Percentiles rank a stretch among this genome's conserved stretches.
Evolutionary conservation across 129 eudicot species (phyloP).

Genomic region (Flaveria brownii): DNA sequence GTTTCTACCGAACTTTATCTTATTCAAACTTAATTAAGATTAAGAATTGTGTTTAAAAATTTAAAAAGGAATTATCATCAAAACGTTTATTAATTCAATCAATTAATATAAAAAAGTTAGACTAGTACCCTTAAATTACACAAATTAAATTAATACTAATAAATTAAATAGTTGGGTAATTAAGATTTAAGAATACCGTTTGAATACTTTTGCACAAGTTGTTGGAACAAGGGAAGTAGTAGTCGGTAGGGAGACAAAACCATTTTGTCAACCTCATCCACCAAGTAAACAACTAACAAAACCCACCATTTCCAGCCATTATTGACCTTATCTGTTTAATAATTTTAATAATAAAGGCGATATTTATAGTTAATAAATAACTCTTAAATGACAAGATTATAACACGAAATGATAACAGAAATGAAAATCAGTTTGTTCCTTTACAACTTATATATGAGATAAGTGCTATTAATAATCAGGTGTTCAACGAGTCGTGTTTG

Average conservation of each 20-base stretch:
- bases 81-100: not conserved
- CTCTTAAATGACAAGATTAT: not conserved
- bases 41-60: not conserved
- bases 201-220: constrained; percentile 5
- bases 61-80: too few relatives aligned
- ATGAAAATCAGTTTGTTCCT: too few relatives aligned
- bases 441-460: too few relatives aligned
- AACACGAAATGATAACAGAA: too few relatives aligned
- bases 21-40: not conserved
- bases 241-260: constrained; percentile 24
- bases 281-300: not conserved
- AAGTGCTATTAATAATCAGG: too few relatives aligned
- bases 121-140: too few relatives aligned
- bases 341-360: not conserved
- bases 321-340: not conserved
- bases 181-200: not conserved
- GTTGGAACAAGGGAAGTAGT: constrained; percentile 21
- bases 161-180: too few relatives aligned
- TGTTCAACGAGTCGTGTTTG: too few relatives aligned
- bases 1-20: too few relatives aligned
- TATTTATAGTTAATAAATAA: not conserved
- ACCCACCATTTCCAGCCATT: constrained; percentile 7
- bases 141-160: too few relatives aligned
- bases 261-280: constrained; percentile 20
- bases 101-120: too few relatives aligned